These are phyloP conservation scores for Acidiella bohemica DNA, from an alignment of 495 filamentous ascomycete species.

Conservation along the genomic window DNA sequence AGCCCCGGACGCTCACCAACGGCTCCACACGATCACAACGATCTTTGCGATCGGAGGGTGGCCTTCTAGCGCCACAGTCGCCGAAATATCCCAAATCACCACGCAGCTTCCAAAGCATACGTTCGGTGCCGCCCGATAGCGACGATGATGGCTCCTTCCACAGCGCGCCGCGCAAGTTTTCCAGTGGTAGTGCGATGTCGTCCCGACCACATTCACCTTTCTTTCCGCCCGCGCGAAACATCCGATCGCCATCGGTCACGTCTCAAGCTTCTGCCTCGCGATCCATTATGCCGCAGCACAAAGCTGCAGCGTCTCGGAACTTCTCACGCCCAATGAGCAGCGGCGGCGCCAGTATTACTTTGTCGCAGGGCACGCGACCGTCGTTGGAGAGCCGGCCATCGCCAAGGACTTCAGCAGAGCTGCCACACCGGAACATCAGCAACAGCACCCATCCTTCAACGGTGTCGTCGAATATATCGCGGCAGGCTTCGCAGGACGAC, in stretches of 20 bases:
- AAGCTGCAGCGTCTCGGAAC: slow-evolving; percentile 43
- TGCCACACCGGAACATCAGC: slow-evolving; percentile 45
- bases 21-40: slow-evolving; percentile 17
- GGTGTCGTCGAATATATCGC: slow-evolving; percentile 23
- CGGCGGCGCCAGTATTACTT: slow-evolving; percentile 29
- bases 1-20: slow-evolving; percentile 17
- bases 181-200: slow-evolving; percentile 35
- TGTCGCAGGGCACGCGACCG: slow-evolving; percentile 14
- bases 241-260: slow-evolving; percentile 65
- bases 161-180: slow-evolving; percentile 23
- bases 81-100: slow-evolving; percentile 26
- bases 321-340: slow-evolving; percentile 85
- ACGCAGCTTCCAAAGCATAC: slow-evolving; percentile 42
- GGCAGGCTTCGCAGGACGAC: slow-evolving; percentile 31
- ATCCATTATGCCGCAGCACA: slow-evolving; percentile 38
- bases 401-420: slow-evolving; percentile 32
- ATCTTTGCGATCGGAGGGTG: slow-evolving; percentile 26
- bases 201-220: slow-evolving; percentile 50
- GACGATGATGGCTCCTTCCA: slow-evolving; percentile 36
- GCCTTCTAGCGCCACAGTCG: slow-evolving; percentile 44
- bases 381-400: slow-evolving; percentile 17
- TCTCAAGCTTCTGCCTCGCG: slow-evolving; percentile 60
- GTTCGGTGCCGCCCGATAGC: slow-evolving; percentile 44
- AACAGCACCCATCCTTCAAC: slow-evolving; percentile 36
- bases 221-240: slow-evolving; percentile 44